Base-by-base conservation (phyloP, 106 monocot genomes). In the Narthecium ossifragum region DNA sequence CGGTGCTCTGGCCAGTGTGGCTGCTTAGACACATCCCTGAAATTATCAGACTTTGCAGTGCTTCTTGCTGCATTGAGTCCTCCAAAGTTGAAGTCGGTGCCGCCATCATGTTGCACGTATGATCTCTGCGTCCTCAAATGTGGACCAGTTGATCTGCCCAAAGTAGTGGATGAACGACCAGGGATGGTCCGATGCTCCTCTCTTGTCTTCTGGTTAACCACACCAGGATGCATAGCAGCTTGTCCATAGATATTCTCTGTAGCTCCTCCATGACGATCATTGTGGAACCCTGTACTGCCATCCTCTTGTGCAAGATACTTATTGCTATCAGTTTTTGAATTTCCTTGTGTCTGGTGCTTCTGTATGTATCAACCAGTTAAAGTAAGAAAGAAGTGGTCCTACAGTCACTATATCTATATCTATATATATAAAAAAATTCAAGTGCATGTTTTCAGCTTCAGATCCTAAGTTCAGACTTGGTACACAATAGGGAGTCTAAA, bases 21-120 rank as follows among this genome's bases (percentile, higher is more conserved):
- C 13, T 62, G 41, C 50, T 46, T 58, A 17, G 41, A 46, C 38
- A 45, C 56, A 13, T 77, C 77, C 53, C 60, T 61, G 18, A 51
- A 52, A 39, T 69, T 72, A 18, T 77, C 73, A n/a, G 66, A 62
- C 57, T 60, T 77, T 31, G 64, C 61, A 57, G 31, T 55, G 11
- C 5, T 51, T 48, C 54, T 66, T 48, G 53, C 59, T 4, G 60
- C 12, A 9, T 27, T 47, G 11, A 66, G 26, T 29, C 66, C 60
- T 20, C 33, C 25, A 6, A 60, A 65, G 28, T 45, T 71, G 45
- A 55, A 41, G 22, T 61, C 67, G 31, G 60, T 53, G 43, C 30
- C 39, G 10, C 28, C 71, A 17, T 51, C 36, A 1, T 59, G 70
- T 34, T 48, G 46, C 62, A 62, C 32, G 62, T 48, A 68, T 48